Evolutionary conservation across 352 stramenopile species (phyloP).

Genomic region (Blastocystis hominis): DNA sequence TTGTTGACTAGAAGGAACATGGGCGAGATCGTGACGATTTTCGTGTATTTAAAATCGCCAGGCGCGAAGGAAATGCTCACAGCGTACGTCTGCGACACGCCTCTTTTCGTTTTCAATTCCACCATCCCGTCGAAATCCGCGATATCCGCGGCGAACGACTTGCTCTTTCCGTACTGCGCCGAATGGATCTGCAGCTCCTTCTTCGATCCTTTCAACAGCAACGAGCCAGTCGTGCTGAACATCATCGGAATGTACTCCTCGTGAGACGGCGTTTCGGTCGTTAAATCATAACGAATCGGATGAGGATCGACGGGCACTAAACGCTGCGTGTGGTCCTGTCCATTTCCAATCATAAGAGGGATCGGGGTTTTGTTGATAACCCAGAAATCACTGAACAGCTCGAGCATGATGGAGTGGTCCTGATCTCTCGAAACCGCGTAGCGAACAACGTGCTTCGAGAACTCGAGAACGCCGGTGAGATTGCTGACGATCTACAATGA

Average conservation of each 20-base stretch:
- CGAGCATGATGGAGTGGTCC: not conserved
- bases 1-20: constrained; percentile 44
- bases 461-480: not conserved
- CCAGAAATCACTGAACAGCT: constrained; percentile 51
- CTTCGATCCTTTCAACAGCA: not conserved
- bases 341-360: not conserved
- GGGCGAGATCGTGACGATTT: not conserved
- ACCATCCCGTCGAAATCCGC: constrained; percentile 6
- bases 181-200: not conserved
- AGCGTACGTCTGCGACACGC: not conserved
- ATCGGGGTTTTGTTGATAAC: constrained; percentile 29
- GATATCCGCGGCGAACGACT: not conserved
- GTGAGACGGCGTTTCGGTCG: not conserved
- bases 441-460: not conserved
- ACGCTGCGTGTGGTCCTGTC: not conserved
- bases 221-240: not conserved
- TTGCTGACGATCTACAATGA: not conserved
- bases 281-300: not conserved
- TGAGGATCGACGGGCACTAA: not conserved
- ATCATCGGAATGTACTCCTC: not conserved
- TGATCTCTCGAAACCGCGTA: not conserved
- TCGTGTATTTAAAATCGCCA: not conserved
- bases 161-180: not conserved
- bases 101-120: not conserved
- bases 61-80: constrained; percentile 21